A percentile compares a stretch with the other conserved stretches of the same genome.
phyloP scores from a whole-genome alignment of 805 yeast genomes.

The Candida insectorum region DNA sequence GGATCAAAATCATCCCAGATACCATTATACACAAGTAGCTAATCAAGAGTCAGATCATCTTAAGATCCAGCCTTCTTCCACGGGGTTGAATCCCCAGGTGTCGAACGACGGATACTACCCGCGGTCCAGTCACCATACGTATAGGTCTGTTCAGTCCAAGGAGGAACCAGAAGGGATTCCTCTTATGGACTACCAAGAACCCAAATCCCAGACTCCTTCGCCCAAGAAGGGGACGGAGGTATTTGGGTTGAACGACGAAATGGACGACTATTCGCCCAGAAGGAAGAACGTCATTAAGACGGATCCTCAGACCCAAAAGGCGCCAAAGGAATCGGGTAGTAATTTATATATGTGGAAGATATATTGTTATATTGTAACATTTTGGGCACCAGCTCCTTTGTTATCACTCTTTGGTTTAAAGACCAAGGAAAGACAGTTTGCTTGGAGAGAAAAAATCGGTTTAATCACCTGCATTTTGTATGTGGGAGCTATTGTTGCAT shows the following conservation, averaged over 20 bases:
- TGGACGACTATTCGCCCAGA: conserved; percentile 22
- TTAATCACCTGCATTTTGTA: conserved; percentile 69
- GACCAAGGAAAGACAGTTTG: conserved; percentile 79
- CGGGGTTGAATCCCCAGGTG: conserved; percentile 51
- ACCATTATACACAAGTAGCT: conserved; percentile 72
- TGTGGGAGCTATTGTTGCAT: conserved; percentile 78
- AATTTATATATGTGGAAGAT: conserved; percentile 63
- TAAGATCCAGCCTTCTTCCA: conserved; percentile 50
- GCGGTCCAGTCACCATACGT: conserved; percentile 11
- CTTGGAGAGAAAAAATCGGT: conserved; percentile 97
- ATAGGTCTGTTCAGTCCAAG: conserved; percentile 6
- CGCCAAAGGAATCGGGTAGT: conserved; percentile 13
- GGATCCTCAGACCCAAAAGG: conserved; percentile 11
- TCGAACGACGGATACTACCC: conserved; percentile 11
- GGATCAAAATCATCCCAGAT: conserved; percentile 69
- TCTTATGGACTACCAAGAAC: conserved; percentile 31
- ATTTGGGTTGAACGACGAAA: conserved; percentile 62
- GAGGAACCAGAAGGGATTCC: conserved; percentile 40
- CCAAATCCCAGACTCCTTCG: conserved; percentile 5
- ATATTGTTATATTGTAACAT: conserved; percentile 77
- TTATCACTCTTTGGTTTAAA: conserved; percentile 72
- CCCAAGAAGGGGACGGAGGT: conserved; percentile 43
- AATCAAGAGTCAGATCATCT: conserved; percentile 62
- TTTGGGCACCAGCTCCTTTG: conserved; percentile 86
- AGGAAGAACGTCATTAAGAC: conserved; percentile 22